phyloP scores from a whole-genome alignment of 2,329 filamentous ascomycete genomes.

The Aspergillus nomiae region DNA sequence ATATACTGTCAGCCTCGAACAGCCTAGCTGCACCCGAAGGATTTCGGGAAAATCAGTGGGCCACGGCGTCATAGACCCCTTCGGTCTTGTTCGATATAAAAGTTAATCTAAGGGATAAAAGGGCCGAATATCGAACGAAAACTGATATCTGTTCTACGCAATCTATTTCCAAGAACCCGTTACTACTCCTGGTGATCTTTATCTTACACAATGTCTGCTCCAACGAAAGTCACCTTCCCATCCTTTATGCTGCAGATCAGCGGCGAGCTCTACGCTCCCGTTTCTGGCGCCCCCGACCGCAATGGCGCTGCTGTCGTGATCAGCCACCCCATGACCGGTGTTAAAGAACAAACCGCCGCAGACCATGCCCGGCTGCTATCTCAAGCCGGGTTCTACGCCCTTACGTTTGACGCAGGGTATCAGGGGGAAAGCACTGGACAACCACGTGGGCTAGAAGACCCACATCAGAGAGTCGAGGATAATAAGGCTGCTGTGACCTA shows the following conservation, averaged over 20 bases:
- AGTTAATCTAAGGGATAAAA: no score
- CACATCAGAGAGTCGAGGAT: constrained; percentile 40
- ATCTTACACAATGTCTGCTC: background rate
- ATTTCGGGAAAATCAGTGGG: no score
- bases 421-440: constrained; percentile 41
- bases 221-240: constrained; percentile 1
- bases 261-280: background rate
- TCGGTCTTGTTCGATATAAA: no score
- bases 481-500: constrained; percentile 39
- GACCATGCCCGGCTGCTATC: constrained; percentile 35
- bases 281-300: constrained; percentile 3
- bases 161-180: no score
- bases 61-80: no score
- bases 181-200: background rate
- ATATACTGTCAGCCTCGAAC: no score
- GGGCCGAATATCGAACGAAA: no score
- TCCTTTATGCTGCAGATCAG: background rate
- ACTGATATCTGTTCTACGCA: no score
- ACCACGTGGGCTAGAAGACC: constrained; percentile 44
- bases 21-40: no score
- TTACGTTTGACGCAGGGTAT: constrained; percentile 43
- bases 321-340: constrained; percentile 20
- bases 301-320: constrained; percentile 16
- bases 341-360: constrained; percentile 45
- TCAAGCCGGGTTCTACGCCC: constrained; percentile 33